Evolutionary conservation across 176 grass and related monocot species (phyloP), one percentile per base, ranked within the genome.

Genomic region (Musa acuminata): DNA sequence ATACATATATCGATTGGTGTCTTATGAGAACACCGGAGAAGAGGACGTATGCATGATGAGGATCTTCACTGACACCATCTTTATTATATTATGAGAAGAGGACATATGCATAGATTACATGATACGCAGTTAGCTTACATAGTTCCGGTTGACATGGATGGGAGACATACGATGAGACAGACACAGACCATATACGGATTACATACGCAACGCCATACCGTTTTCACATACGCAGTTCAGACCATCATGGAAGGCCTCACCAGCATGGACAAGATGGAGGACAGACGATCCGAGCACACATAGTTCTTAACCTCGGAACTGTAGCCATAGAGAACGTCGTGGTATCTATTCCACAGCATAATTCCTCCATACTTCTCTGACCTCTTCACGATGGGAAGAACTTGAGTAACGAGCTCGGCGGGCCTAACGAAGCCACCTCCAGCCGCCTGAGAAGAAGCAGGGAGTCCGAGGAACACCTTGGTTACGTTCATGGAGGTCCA

Each of bases 261-360:
- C 29, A 35, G 27, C 27, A 29, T 3, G 3, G 27, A 29, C 2
- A 2, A 2, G 27, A 29, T 29, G 29, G 29, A 29, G 29, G 29
- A 29, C 29, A 29, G 29, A 3, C 29, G 16, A 59, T 59, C 5
- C 17, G 3, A 3, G 1, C 7, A 6, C 57, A 59, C 13, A 19
- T 19, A 59, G 17, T 2, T 8, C 7, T 8, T 8, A 21, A 96
- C 81, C 82, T 82, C 78, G 57, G 1, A 2, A 75, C 86, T 89
- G 77, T 87, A 91, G 52, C n/a, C 75, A 67, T 83, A 77, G 22
- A 12, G 71, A 65, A 12, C 52, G 70, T 92, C 92, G 65, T 58
- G 62, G 75, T 14, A 85, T 25, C 89, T 81, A 69, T 16, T 75
- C 87, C 87, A 96, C 23, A 96, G 8, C 92, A 96, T 96, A 49